Conservation (phyloP, 2,329 filamentous ascomycete species). For the Mycogone perniciosa region DNA sequence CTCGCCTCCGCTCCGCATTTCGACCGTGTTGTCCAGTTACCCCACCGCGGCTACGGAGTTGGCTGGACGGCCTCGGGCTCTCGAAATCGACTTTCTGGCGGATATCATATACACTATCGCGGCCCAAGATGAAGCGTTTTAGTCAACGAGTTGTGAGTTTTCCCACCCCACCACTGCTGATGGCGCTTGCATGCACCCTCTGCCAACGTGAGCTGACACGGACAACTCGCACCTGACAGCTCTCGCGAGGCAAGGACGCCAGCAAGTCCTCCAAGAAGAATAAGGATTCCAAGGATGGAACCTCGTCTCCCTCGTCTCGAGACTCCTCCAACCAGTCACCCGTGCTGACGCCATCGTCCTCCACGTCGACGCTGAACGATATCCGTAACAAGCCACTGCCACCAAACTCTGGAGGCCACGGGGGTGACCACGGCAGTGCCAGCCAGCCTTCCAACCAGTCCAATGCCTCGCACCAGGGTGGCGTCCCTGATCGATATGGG, state of each 20-base stretch:
- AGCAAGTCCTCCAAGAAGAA: conserved; percentile 78
- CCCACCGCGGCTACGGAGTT: conserved; percentile 17
- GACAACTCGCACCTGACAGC: conserved; percentile 45
- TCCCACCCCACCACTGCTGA: neutral
- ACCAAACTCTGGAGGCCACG: conserved; percentile 43
- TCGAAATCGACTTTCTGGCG: conserved; percentile 9
- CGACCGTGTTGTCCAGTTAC: conserved; percentile 27
- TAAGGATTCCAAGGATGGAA: conserved; percentile 67
- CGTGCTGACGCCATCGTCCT: conserved; percentile 75
- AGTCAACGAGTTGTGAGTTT: conserved; percentile 69
- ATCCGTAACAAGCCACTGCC: conserved; percentile 74
- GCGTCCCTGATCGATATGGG: conserved; percentile 37
- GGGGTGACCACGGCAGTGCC: conserved; percentile 34
- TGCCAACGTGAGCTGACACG: conserved; percentile 15
- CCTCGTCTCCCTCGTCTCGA: conserved; percentile 66
- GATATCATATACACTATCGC: conserved; percentile 1
- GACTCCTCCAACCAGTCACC: conserved; percentile 53
- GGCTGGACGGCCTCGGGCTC: conserved; percentile 11
- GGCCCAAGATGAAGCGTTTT: conserved; percentile 85
- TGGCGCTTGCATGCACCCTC: conserved; percentile 19
- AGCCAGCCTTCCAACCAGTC: conserved; percentile 35
- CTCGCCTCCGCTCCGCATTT: conserved; percentile 17
- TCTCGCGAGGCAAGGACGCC: conserved; percentile 81
- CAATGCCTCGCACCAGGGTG: conserved; percentile 30
- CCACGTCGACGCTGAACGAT: conserved; percentile 80